Base-by-base conservation (phyloP, 805 yeast species). In the Torulaspora quercuum region DNA sequence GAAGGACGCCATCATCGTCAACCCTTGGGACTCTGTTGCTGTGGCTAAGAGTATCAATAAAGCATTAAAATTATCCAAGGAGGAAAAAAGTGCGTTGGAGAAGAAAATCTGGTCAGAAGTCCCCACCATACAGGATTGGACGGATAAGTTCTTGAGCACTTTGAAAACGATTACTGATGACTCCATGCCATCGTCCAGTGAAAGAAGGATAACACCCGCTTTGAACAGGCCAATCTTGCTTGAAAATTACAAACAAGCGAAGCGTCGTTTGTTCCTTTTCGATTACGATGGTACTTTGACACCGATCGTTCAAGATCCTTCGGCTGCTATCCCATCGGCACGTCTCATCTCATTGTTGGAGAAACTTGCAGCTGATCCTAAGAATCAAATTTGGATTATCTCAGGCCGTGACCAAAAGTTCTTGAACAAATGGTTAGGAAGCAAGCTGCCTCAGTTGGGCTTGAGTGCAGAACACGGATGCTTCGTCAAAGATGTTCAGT, bases 281-380 rank as follows among this genome's bases (percentile, higher is more conserved):
- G 99, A 92, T 64, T 92, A 92, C 59, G 99, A 92, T 59, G 99
- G 99, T 18, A 92, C 99, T 1, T 69, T 92, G 49, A 87, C 98
- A 0, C 97, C 97, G 9, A 92, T 92, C 55, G 98, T 92, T 3
- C 75, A 78, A 25, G 97, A 92, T 51, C 99, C 99, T 2, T 87
- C 90, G n/a, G 97, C 97, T 0, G 98, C 98, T 0, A 83, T 92
- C 26, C 98, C 99, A 3, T 79, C 95, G 1, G 78, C 80, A 3
- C 72, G 82, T 48, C 68, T 92, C 29, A 69, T 76, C 36, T 61
- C 68, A 6, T 75, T 82, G 8, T 61, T 92, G 41, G 68, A 73
- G 17, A 65, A 69, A 19, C 68, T 92, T 35, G 69, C 82, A 2
- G 68, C 69, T 9, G 97, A 90, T 58, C 87, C 90, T 5, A 70